Percentiles rank a stretch among this genome's conserved stretches.
Conservation (phyloP, 2,329 filamentous ascomycete genomes). For the Alternaria triticimaculans region DNA sequence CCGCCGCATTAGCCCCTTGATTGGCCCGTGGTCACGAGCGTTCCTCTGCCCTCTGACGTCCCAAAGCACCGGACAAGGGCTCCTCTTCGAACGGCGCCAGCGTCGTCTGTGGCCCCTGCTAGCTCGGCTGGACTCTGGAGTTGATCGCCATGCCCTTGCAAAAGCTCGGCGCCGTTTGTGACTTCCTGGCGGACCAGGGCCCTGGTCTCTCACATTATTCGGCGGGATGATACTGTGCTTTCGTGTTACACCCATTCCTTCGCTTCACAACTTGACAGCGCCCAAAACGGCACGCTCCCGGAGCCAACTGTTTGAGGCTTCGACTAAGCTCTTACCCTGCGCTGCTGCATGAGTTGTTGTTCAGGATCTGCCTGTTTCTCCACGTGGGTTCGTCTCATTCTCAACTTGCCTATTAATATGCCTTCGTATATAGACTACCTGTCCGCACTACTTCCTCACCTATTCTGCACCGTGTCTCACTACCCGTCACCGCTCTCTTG, state of each 20-base stretch:
- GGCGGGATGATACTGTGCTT: constrained; percentile 38
- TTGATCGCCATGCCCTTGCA: constrained; percentile 27
- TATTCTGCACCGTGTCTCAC: constrained; percentile 18
- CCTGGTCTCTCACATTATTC: constrained; percentile 33
- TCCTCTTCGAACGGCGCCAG: constrained; percentile 34
- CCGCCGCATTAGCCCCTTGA: constrained; percentile 26
- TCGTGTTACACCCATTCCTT: constrained; percentile 45
- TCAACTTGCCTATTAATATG: constrained; percentile 36
- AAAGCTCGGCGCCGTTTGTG: constrained; percentile 36
- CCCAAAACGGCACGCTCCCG: constrained; percentile 49
- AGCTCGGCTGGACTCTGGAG: constrained; percentile 40
- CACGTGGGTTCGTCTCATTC: constrained; percentile 45
- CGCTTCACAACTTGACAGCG: constrained; percentile 48
- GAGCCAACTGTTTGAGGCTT: constrained; percentile 49
- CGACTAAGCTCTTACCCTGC: constrained; percentile 44
- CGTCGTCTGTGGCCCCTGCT: constrained; percentile 35
- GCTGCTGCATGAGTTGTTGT: constrained; percentile 43
- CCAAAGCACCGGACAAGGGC: constrained; percentile 36
- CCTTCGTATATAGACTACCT: constrained; percentile 38
- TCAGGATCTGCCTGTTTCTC: constrained; percentile 44
- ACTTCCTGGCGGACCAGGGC: constrained; percentile 36
- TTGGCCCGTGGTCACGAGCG: constrained; percentile 24
- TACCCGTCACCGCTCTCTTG: constrained; percentile 10
- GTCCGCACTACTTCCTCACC: constrained; percentile 28
- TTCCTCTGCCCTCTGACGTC: constrained; percentile 31